phyloP scores from a whole-genome alignment of 148 eudicot genomes.

The Heliamphora exappendiculata region DNA sequence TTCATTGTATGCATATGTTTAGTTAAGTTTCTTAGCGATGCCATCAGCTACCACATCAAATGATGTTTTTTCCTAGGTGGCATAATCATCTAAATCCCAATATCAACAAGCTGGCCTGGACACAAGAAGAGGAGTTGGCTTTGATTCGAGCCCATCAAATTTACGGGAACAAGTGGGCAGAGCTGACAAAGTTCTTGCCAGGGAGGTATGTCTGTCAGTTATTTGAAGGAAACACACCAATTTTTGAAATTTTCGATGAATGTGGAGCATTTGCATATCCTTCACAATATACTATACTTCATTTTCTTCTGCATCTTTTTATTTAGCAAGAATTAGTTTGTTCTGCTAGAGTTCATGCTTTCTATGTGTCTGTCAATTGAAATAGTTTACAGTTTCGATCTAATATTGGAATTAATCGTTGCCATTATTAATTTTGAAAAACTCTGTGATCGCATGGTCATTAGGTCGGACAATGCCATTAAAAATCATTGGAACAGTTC shows the following conservation, averaged over 20 bases:
- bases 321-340: too few relatives aligned
- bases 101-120: constrained; percentile 97
- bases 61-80: constrained; percentile 62
- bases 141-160: constrained; percentile 79
- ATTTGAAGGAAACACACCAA: constrained; percentile 1
- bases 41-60: background rate
- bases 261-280: too few relatives aligned
- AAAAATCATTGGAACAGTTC: constrained; percentile 99
- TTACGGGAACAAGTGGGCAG: constrained; percentile 97
- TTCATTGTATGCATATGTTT: constrained; percentile 6
- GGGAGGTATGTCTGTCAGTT: constrained; percentile 59
- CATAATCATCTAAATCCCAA: constrained; percentile 94
- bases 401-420: background rate
- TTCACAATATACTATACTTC: background rate
- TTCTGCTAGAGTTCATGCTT: background rate
- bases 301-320: too few relatives aligned
- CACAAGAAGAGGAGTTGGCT: constrained; percentile 84
- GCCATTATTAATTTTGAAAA: too few relatives aligned
- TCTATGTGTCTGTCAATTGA: background rate
- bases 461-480: constrained; percentile 94
- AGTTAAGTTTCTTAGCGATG: background rate
- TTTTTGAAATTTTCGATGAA: background rate
- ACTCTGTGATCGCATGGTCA: background rate
- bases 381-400: background rate
- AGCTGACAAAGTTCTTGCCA: constrained; percentile 74